Evolutionary conservation across 73 alveolate genomes (phyloP), one percentile per base, ranked within the genome.

Genomic region (Symbiodinium pilosum): DNA sequence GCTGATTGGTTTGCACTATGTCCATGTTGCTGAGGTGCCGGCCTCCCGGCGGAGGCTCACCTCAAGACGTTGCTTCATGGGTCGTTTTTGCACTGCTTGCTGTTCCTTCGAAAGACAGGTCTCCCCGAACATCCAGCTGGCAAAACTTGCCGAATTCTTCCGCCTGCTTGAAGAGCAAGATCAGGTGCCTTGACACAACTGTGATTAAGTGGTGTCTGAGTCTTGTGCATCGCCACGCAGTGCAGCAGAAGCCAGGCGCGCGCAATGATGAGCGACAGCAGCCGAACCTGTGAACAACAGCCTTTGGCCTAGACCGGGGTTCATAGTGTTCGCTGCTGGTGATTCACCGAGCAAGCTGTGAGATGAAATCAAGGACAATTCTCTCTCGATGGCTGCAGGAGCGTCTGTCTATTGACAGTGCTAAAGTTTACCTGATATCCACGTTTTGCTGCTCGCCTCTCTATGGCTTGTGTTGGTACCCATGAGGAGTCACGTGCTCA

Each of bases 81-180:
- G 1, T 2, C 9, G 28, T 4, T 44, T 4, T 6, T 30, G 24
- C 9, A 32, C 47, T 4, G 32, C 11, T 43, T 8, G 21, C n/a
- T n/a, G n/a, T n/a, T n/a, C n/a, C 11, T 41, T 41, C 16, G 43
- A 4, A 8, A 28, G 30, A 51, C 71, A 64, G 95, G 95, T 64
- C 44, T 69, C 95, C 44, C 86, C 95, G 38, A 88, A 56, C 44
- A 41, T 88, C 95, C 95, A 88, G 95, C 73, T 88, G 95, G 95
- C 95, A 44, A 88, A 88, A 83, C 95, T 88, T 88, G 95, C 95
- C 95, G 95, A 88, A 83, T 39, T 88, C 68, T 88, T 88, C 73
- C 95, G 95, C 26, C 32, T 88, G 95, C 86, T 88, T 56, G 95
- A 83, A 38, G 86, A 64, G 14, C 95, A 88, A 5, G 95, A 88